Evolutionary conservation across 129 eudicot genomes (phyloP).

Genomic region (Flaveria trinervia): DNA sequence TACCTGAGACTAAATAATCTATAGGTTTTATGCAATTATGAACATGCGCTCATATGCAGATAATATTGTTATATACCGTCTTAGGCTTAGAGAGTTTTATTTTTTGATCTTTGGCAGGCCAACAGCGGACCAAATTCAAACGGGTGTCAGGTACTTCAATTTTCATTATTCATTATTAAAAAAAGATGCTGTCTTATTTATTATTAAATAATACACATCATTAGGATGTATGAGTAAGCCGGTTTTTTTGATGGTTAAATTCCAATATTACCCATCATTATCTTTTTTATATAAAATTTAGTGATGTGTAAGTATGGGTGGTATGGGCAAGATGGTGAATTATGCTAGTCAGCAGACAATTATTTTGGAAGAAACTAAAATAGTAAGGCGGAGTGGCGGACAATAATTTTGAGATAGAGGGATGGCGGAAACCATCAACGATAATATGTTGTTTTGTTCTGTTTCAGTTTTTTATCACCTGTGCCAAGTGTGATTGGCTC

Average conservation of each 20-base stretch:
- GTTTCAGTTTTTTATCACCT: slow-evolving; percentile 75
- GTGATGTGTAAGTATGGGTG: not conserved
- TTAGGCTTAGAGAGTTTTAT: slow-evolving; percentile 7
- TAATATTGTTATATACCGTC: not conserved
- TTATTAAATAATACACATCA: not conserved
- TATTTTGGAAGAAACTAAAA: not conserved
- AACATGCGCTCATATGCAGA: not conserved
- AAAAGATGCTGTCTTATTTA: not conserved
- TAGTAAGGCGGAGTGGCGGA: not conserved
- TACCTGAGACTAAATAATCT: not conserved
- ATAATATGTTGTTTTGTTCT: slow-evolving; percentile 16
- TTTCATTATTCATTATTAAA: slow-evolving; percentile 15
- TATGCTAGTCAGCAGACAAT: not conserved
- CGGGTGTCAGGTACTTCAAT: slow-evolving; percentile 82
- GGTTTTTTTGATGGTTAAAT: not conserved
- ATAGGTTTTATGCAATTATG: not conserved
- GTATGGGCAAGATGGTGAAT: not conserved
- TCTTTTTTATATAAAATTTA: not conserved
- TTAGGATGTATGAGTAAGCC: not conserved
- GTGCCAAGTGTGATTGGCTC: slow-evolving; percentile 99
- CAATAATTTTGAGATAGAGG: not conserved
- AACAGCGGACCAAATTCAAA: slow-evolving; percentile 92
- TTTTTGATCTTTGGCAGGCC: slow-evolving; percentile 63
- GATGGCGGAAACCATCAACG: not conserved
- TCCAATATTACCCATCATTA: not conserved